phyloP scores from a whole-genome alignment of 495 filamentous ascomycete species.

The Penicillium coprophilum region DNA sequence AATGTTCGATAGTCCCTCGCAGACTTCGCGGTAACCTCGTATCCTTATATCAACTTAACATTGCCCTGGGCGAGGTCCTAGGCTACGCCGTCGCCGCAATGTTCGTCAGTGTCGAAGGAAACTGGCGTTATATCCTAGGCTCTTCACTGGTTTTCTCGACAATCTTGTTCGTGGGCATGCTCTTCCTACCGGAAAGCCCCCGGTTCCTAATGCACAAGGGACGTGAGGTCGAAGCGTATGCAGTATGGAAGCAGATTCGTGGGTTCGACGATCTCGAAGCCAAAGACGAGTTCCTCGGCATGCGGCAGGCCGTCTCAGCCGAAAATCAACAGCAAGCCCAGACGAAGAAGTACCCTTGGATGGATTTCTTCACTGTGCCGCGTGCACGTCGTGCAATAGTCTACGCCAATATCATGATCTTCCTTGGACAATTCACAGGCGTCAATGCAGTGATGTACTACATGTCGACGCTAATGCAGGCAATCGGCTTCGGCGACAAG shows the following conservation, averaged over 20 bases:
- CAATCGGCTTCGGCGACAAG: conserved; percentile 54
- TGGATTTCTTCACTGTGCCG: conserved; percentile 62
- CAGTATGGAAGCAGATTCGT: conserved; percentile 62
- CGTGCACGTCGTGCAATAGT: conserved; percentile 59
- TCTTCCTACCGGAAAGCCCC: conserved; percentile 59
- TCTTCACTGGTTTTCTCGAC: conserved; percentile 63
- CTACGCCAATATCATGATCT: conserved; percentile 63
- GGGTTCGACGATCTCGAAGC: conserved; percentile 48
- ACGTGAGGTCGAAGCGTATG: conserved; percentile 48
- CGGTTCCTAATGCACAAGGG: conserved; percentile 59
- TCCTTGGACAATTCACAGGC: conserved; percentile 61
- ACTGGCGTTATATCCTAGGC: conserved; percentile 66
- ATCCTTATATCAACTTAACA: conserved; percentile 63
- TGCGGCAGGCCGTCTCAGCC: conserved; percentile 53
- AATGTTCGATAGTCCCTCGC: conserved; percentile 43
- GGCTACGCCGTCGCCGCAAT: conserved; percentile 63
- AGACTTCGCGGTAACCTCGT: conserved; percentile 60
- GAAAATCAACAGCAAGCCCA: conserved; percentile 44
- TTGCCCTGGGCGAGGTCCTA: conserved; percentile 61
- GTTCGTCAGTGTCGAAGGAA: conserved; percentile 56
- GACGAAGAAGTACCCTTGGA: conserved; percentile 51
- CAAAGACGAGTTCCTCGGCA: conserved; percentile 60
- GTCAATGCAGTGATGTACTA: conserved; percentile 66
- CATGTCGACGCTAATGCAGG: conserved; percentile 56
- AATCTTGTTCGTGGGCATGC: conserved; percentile 57